Percentiles rank a stretch among this genome's conserved stretches.
phyloP scores from a whole-genome alignment of 768 basidiomycete species.

The Leucocoprinus leucothites region DNA sequence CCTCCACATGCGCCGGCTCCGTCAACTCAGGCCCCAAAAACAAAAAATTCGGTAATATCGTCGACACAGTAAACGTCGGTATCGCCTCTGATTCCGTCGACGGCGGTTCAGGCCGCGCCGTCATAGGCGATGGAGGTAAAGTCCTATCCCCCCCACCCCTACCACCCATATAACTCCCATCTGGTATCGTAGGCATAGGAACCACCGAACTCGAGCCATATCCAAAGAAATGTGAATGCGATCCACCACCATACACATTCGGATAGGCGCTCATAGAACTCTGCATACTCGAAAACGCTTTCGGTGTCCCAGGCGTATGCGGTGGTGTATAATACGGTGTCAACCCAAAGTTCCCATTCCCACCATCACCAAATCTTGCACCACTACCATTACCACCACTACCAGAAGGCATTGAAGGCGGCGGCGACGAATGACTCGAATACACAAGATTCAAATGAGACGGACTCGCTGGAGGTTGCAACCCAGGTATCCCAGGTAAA shows the following conservation, averaged over 20 bases:
- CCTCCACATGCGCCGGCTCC: slow-evolving; percentile 66
- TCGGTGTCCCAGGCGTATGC: slow-evolving; percentile 50
- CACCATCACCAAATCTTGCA: slow-evolving; percentile 2
- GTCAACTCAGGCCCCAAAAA: slow-evolving; percentile 90
- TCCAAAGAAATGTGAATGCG: slow-evolving; percentile 12
- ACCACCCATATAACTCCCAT: neutral
- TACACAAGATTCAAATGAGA: slow-evolving; percentile 58
- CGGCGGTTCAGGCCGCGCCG: slow-evolving; percentile 64
- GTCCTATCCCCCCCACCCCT: neutral
- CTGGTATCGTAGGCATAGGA: neutral
- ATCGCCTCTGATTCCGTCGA: slow-evolving; percentile 53
- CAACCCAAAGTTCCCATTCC: slow-evolving; percentile 15
- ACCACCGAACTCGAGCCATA: neutral
- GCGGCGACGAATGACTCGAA: slow-evolving; percentile 46
- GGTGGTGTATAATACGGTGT: slow-evolving; percentile 54
- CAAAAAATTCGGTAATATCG: slow-evolving; percentile 87
- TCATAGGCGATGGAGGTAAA: slow-evolving; percentile 54
- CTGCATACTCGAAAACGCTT: slow-evolving; percentile 18
- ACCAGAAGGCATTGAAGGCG: slow-evolving; percentile 16
- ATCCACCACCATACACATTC: neutral
- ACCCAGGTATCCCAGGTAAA: slow-evolving; percentile 19
- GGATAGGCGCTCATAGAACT: slow-evolving; percentile 8
- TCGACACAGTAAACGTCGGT: slow-evolving; percentile 77
- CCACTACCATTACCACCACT: neutral
- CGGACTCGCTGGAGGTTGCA: slow-evolving; percentile 44